Base-by-base conservation (phyloP, 768 basidiomycete genomes). In the Pisolithus tinctorius region DNA sequence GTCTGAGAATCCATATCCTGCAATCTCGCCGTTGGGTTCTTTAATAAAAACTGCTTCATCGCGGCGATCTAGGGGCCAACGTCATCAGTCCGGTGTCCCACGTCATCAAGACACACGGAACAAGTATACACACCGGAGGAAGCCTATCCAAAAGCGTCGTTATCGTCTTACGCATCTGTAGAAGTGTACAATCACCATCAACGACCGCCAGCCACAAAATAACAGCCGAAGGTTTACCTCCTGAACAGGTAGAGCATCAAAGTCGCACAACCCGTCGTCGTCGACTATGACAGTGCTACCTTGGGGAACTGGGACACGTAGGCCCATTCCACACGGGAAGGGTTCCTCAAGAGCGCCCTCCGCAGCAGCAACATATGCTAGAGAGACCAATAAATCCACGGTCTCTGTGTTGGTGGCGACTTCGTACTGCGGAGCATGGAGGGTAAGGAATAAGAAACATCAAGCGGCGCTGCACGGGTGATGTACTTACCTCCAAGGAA, bases 331-430 rank as follows among this genome's bases (percentile, higher is more conserved):
- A 11, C 79, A 61, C 1, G 82, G 82, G 6, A 84, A 69, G 10
- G 79, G 82, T 14, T 82, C 80, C 10, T 80, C 75, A 46, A 84
- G 65, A 3, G 71, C 71, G 3, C 70, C 66, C 54, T 83, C 82
- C 7, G 67, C 65, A 0, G 83, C 83, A 1, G 83, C 74, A 17
- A 71, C 63, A 57, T 82, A 84, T 0, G 82, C 71, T 6, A 87
- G 68, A 17, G 83, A 83, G 17, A 86, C 75, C 4, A 88, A 76
- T 8, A 88, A 74, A 55, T 88, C 85, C 29, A 88, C 84, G 0
- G 78, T 78, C 40, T 71, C 67, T 0, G 82, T 72, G 55, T 86
- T 86, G 51, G 77, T 76, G 17, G 78, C 69, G 49, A 88, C 84
- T 62, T 88, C 86, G 56, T 86, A 85, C 83, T 86, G 46, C 30